Conservation (phyloP, 768 basidiomycete species). For the Chalciporus chontae region DNA sequence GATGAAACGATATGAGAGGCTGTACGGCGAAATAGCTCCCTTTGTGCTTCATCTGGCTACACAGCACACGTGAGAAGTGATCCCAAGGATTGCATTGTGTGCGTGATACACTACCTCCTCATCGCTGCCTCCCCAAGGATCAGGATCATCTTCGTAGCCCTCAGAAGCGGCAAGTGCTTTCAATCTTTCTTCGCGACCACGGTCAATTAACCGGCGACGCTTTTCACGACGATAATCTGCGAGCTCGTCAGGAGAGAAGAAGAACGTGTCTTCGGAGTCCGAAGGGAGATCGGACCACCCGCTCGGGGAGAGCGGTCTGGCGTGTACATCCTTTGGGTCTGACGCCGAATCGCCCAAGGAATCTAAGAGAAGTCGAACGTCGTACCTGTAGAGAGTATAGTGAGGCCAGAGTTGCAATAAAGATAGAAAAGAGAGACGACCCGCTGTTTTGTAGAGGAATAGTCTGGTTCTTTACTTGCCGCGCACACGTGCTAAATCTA, state of each 20-base stretch:
- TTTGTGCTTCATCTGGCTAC: slow-evolving; percentile 59
- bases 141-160: slow-evolving; percentile 36
- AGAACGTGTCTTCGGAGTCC: slow-evolving; percentile 82
- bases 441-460: slow-evolving; percentile 5
- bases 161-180: slow-evolving; percentile 49
- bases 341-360: slow-evolving; percentile 30
- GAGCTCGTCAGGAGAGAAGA: slow-evolving; percentile 62
- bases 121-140: slow-evolving; percentile 65
- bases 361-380: slow-evolving; percentile 73
- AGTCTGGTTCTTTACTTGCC: slow-evolving; percentile 4
- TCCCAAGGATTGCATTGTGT: not conserved
- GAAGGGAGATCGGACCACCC: slow-evolving; percentile 88
- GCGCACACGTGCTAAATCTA: slow-evolving; percentile 3
- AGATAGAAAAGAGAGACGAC: slow-evolving; percentile 17
- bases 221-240: slow-evolving; percentile 68
- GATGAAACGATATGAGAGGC: slow-evolving; percentile 65
- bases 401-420: slow-evolving; percentile 17
- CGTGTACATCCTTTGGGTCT: not conserved
- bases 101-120: slow-evolving; percentile 52
- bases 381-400: slow-evolving; percentile 53
- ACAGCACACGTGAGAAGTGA: not conserved
- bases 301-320: slow-evolving; percentile 42
- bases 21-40: slow-evolving; percentile 70
- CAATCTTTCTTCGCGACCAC: slow-evolving; percentile 61
- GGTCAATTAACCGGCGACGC: slow-evolving; percentile 58